phyloP scores from a whole-genome alignment of 495 filamentous ascomycete genomes.

The Xylaria longipes region DNA sequence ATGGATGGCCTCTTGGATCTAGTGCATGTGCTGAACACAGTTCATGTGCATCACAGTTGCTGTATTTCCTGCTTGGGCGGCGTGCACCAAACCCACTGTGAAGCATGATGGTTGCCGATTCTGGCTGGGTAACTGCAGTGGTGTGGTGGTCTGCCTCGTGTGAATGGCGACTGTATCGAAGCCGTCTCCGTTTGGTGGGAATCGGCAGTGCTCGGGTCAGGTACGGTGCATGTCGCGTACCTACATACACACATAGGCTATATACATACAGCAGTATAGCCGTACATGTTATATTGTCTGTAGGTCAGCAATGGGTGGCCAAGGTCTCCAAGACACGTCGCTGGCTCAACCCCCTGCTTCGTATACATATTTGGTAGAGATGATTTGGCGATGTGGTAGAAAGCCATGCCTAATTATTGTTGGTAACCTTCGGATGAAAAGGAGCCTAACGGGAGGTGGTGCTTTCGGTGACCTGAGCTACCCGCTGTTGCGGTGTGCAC shows the following conservation, averaged over 20 bases:
- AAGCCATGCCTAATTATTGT: not conserved
- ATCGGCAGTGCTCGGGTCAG: constrained; percentile 23
- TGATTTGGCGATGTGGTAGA: constrained; percentile 11
- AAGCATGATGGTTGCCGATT: constrained; percentile 31
- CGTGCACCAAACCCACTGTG: constrained; percentile 31
- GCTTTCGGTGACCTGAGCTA: constrained; percentile 20
- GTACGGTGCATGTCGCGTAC: constrained; percentile 28
- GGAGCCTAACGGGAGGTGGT: constrained; percentile 16
- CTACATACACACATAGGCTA: constrained; percentile 7
- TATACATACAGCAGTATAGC: not conserved
- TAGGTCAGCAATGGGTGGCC: not conserved
- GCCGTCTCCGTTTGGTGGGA: constrained; percentile 15
- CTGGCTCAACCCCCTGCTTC: constrained; percentile 18
- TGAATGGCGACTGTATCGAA: constrained; percentile 11
- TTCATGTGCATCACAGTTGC: constrained; percentile 14
- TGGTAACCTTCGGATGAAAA: constrained; percentile 17
- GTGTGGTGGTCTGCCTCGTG: constrained; percentile 18
- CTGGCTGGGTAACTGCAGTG: constrained; percentile 40
- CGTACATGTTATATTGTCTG: not conserved
- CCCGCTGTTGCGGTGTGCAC: constrained; percentile 24
- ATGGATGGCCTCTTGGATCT: constrained; percentile 7
- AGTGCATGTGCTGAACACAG: constrained; percentile 1
- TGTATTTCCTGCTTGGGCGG: constrained; percentile 30
- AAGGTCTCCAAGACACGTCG: constrained; percentile 16
- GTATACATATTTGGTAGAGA: constrained; percentile 1